Evolutionary conservation across 2,329 filamentous ascomycete genomes (phyloP).

Genomic region (Neonectria neomacrospora): DNA sequence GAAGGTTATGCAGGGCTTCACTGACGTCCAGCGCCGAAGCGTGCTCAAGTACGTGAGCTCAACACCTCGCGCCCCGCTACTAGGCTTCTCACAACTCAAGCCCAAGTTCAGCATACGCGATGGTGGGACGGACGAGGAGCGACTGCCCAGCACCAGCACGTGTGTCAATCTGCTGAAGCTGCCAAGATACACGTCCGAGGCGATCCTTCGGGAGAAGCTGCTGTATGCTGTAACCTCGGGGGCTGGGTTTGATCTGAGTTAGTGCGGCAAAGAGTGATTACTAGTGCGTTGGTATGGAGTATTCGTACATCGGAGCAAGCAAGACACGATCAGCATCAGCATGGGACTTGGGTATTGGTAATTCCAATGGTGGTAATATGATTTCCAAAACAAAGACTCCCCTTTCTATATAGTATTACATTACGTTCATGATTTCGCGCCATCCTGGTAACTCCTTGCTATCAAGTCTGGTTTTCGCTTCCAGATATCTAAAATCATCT

Average conservation of each 20-base stretch:
- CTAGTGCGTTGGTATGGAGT: slow-evolving; percentile 6
- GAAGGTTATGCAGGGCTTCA: slow-evolving; percentile 82
- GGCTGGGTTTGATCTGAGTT: slow-evolving; percentile 89
- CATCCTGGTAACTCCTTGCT: slow-evolving; percentile 58
- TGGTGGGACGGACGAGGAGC: slow-evolving; percentile 67
- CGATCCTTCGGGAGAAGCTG: slow-evolving; percentile 79
- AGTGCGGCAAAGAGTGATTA: slow-evolving; percentile 7
- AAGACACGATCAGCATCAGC: slow-evolving; percentile 34
- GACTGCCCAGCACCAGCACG: slow-evolving; percentile 92
- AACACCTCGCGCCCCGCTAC: slow-evolving; percentile 86
- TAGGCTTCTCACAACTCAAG: slow-evolving; percentile 88
- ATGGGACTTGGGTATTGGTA: slow-evolving; percentile 18
- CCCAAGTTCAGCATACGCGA: slow-evolving; percentile 93
- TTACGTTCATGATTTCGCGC: slow-evolving; percentile 16
- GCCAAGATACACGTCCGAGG: slow-evolving; percentile 78
- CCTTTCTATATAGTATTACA: slow-evolving; percentile 13
- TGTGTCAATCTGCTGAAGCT: slow-evolving; percentile 96
- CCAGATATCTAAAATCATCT: slow-evolving; percentile 81
- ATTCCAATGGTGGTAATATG: neutral
- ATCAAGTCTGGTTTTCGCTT: slow-evolving; percentile 76
- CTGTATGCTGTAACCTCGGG: slow-evolving; percentile 90
- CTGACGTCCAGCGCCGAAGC: slow-evolving; percentile 81
- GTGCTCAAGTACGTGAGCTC: slow-evolving; percentile 97
- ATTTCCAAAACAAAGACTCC: slow-evolving; percentile 9
- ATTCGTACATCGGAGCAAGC: slow-evolving; percentile 7